Percentiles rank a stretch among this genome's conserved stretches.
phyloP scores from a whole-genome alignment of 2,329 filamentous ascomycete genomes.

The Parascedosporium putredinis region DNA sequence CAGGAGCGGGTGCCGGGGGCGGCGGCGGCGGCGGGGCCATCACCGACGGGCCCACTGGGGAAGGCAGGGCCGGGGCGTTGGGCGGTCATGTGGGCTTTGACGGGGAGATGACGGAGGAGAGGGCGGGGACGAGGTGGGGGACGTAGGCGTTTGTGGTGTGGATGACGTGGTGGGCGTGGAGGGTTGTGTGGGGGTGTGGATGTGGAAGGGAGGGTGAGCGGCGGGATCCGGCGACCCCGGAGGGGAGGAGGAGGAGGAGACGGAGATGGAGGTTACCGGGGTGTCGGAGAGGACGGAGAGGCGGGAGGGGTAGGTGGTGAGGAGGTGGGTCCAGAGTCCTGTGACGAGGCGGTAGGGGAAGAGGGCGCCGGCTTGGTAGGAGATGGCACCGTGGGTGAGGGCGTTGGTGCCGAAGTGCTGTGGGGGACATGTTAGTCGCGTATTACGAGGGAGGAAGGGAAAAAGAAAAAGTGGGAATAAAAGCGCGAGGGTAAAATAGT shows the following conservation, averaged over 20 bases:
- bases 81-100: slow-evolving; percentile 39
- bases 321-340: slow-evolving; percentile 30
- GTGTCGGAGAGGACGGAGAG: slow-evolving; percentile 30
- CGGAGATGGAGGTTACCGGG: slow-evolving; percentile 18
- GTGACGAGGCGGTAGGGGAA: slow-evolving; percentile 42
- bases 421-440: too few species aligned
- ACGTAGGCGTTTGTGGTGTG: slow-evolving; percentile 49
- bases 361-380: slow-evolving; percentile 35
- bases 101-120: slow-evolving; percentile 35
- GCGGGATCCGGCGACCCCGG: too few species aligned
- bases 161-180: slow-evolving; percentile 39
- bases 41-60: too few species aligned
- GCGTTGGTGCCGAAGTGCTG: slow-evolving; percentile 25
- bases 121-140: slow-evolving; percentile 37
- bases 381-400: slow-evolving; percentile 29
- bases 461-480: too few species aligned
- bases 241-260: slow-evolving; percentile 14
- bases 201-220: slow-evolving; percentile 29
- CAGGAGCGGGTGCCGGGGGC: slow-evolving; percentile 32
- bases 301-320: slow-evolving; percentile 20
- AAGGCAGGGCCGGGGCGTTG: slow-evolving; percentile 30
- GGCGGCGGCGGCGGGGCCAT: too few species aligned
- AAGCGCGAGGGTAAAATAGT: too few species aligned
- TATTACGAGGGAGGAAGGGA: too few species aligned
- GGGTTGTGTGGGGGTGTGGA: slow-evolving; percentile 31